Conservation (phyloP, 306 rosid species). For the Vigna radiata region DNA sequence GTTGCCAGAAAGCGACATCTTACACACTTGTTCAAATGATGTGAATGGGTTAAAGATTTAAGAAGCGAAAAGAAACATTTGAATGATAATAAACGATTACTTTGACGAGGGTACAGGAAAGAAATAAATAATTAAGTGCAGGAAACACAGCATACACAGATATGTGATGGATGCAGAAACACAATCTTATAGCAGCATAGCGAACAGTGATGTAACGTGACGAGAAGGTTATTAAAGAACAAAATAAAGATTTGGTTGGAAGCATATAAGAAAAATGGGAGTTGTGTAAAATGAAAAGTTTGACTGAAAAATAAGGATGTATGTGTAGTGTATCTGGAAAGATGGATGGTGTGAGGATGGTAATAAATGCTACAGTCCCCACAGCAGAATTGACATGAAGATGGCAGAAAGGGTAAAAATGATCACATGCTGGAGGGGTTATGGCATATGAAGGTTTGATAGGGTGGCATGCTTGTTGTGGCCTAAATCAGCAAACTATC, state of each 20-base stretch:
- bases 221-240: neutral
- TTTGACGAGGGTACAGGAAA: neutral
- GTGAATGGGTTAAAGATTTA: neutral
- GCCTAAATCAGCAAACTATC: slow-evolving; percentile 46
- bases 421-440: slow-evolving; percentile 43
- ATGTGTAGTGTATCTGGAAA: neutral
- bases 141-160: neutral
- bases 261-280: neutral
- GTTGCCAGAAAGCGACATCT: no score
- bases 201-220: slow-evolving; percentile 11
- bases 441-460: slow-evolving; percentile 22
- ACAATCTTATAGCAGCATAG: neutral
- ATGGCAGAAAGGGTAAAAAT: slow-evolving; percentile 30
- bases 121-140: neutral
- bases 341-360: slow-evolving; percentile 2
- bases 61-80: no score
- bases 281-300: neutral
- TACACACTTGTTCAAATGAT: neutral
- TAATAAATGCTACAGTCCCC: slow-evolving; percentile 34
- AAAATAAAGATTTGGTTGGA: neutral
- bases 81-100: neutral
- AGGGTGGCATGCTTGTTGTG: slow-evolving; percentile 39
- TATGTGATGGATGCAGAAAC: no score
- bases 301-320: neutral
- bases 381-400: slow-evolving; percentile 34